Percentiles rank a stretch among this genome's conserved stretches.
Conservation (phyloP, 2,329 filamentous ascomycete species). For the Hyphodiscus sp. region DNA sequence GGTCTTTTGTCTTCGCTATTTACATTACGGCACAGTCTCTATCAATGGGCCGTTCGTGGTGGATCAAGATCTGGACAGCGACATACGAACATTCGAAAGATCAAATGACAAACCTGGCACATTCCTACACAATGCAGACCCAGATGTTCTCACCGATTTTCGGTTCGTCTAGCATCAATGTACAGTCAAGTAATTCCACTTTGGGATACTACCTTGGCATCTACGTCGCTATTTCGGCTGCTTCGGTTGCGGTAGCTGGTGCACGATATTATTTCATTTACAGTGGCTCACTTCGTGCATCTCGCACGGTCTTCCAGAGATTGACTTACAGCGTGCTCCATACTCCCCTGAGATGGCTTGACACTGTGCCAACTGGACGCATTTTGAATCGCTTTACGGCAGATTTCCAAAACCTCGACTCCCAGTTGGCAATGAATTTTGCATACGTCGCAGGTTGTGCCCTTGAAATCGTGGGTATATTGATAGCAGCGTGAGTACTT, state of each 20-base stretch:
- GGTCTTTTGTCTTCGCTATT: slow-evolving; percentile 45
- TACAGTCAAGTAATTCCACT: slow-evolving; percentile 1
- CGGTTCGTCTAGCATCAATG: slow-evolving; percentile 1
- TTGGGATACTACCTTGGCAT: slow-evolving; percentile 55
- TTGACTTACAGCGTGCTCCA: slow-evolving; percentile 61
- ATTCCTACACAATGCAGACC: slow-evolving; percentile 6
- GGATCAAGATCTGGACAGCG: slow-evolving; percentile 56
- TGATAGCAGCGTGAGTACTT: slow-evolving; percentile 45
- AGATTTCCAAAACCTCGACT: slow-evolving; percentile 68
- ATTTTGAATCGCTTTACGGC: slow-evolving; percentile 71
- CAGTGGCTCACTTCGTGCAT: slow-evolving; percentile 57
- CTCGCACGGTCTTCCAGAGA: slow-evolving; percentile 55
- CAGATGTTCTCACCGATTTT: slow-evolving; percentile 33
- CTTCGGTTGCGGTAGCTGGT: slow-evolving; percentile 42
- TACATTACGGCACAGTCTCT: slow-evolving; percentile 36
- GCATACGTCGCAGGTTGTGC: slow-evolving; percentile 50
- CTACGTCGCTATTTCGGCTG: slow-evolving; percentile 54
- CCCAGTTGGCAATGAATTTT: slow-evolving; percentile 54
- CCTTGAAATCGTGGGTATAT: slow-evolving; percentile 55
- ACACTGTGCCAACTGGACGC: slow-evolving; percentile 68
- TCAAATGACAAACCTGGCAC: slow-evolving; percentile 4
- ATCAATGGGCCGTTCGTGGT: slow-evolving; percentile 46
- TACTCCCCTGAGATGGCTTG: slow-evolving; percentile 67
- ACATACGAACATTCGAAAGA: slow-evolving; percentile 29
- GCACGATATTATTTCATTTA: slow-evolving; percentile 55